Conservation (phyloP, 2,329 filamentous ascomycete species). For the Dactylellina cionopaga region DNA sequence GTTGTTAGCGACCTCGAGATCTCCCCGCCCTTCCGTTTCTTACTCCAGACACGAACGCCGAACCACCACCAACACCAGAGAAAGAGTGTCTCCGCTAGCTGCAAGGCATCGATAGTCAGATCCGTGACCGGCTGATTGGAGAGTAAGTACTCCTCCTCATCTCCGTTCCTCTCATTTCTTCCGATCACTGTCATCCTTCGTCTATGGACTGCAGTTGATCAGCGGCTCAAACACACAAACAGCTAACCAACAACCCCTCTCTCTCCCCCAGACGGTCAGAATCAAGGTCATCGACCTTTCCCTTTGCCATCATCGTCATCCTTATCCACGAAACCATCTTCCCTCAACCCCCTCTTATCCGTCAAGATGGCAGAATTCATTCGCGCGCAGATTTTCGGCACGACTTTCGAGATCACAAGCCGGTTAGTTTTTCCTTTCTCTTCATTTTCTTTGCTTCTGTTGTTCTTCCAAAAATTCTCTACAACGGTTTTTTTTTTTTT, state of each 20-base stretch:
- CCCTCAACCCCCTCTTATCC: not conserved
- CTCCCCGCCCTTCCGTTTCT: not conserved
- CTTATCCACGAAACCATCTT: not conserved
- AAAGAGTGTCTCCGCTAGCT: too few relatives aligned
- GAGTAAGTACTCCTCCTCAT: not conserved
- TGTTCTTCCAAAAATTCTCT: not conserved
- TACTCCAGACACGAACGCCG: too few relatives aligned
- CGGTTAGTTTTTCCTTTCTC: slow-evolving; percentile 69
- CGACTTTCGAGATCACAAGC: slow-evolving; percentile 99
- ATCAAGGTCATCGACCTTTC: not conserved
- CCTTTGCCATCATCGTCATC: not conserved
- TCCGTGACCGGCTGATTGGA: slow-evolving; percentile 16
- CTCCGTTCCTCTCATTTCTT: not conserved
- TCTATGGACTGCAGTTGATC: not conserved
- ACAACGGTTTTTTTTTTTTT: slow-evolving; percentile 28
- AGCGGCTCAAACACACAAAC: slow-evolving; percentile 11
- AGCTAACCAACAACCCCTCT: not conserved
- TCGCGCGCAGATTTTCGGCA: slow-evolving; percentile 98
- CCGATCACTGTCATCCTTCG: too few relatives aligned
- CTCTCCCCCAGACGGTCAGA: too few relatives aligned
- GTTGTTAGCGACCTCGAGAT: too few relatives aligned
- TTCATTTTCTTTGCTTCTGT: not conserved
- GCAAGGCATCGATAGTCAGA: too few relatives aligned
- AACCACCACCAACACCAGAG: not conserved
- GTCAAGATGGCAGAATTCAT: slow-evolving; percentile 96